Evolutionary conservation across 768 basidiomycete genomes (phyloP).

Genomic region (Lactifluus piperatus): DNA sequence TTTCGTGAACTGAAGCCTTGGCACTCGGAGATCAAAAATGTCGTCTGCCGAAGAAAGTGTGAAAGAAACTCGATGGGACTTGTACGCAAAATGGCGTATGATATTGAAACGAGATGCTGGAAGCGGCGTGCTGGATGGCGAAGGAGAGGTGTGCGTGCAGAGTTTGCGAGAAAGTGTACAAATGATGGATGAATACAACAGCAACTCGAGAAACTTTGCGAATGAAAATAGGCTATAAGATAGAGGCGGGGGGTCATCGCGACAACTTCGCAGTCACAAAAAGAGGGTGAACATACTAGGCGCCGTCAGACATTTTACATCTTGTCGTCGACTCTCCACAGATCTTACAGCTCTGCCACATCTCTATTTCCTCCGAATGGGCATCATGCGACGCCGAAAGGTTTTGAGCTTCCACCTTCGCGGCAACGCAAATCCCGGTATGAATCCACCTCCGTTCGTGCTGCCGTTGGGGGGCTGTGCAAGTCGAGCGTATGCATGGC

Average conservation of each 20-base stretch:
- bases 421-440: conserved; percentile 5
- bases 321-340: conserved; percentile 34
- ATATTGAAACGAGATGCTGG: conserved; percentile 30
- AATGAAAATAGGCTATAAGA: conserved; percentile 35
- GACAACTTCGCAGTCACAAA: conserved; percentile 36
- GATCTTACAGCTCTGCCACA: conserved; percentile 44
- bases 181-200: conserved; percentile 26
- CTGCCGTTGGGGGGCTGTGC: conserved; percentile 4
- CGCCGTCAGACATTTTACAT: conserved; percentile 37
- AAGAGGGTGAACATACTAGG: conserved; percentile 37
- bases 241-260: conserved; percentile 24
- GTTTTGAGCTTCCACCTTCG: neutral
- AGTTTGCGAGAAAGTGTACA: conserved; percentile 22
- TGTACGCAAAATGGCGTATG: conserved; percentile 35
- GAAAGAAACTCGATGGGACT: conserved; percentile 34
- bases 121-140: conserved; percentile 23
- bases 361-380: conserved; percentile 27
- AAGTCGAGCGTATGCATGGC: conserved; percentile 34
- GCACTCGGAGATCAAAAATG: conserved; percentile 53
- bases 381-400: neutral
- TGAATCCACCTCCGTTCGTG: conserved; percentile 20
- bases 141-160: conserved; percentile 14
- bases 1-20: conserved; percentile 47
- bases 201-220: conserved; percentile 30
- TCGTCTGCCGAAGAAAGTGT: conserved; percentile 40